Conservation (phyloP, 1,284 basidiomycete species). For the Austroboletus niveus region DNA sequence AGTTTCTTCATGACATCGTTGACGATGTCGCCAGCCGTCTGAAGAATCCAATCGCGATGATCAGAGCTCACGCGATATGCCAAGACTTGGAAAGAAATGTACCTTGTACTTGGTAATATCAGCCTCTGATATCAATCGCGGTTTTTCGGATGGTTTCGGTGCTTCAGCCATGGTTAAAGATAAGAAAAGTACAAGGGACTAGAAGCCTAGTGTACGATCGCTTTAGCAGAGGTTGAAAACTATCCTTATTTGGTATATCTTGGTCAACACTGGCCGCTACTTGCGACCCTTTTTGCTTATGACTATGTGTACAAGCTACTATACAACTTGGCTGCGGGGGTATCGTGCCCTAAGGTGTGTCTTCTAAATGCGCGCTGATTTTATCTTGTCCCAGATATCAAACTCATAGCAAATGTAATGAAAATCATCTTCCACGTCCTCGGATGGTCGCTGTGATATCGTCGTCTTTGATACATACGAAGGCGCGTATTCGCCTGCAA, state of each 20-base stretch:
- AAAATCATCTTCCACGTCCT: constrained; percentile 6
- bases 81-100: not conserved
- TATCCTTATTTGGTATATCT: constrained; percentile 28
- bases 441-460: constrained; percentile 1
- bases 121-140: constrained; percentile 57
- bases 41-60: constrained; percentile 7
- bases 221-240: constrained; percentile 2
- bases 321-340: constrained; percentile 24
- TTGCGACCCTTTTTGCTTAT: not conserved
- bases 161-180: constrained; percentile 52
- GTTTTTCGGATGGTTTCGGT: constrained; percentile 43
- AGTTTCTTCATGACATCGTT: constrained; percentile 86
- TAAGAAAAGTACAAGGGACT: constrained; percentile 7
- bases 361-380: constrained; percentile 19
- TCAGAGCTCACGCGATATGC: constrained; percentile 8
- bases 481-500: constrained; percentile 38
- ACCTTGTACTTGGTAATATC: constrained; percentile 86
- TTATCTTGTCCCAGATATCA: constrained; percentile 17
- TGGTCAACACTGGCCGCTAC: not conserved
- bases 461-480: constrained; percentile 39
- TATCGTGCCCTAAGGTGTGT: constrained; percentile 23
- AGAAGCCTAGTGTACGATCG: constrained; percentile 5
- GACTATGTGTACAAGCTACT: constrained; percentile 24
- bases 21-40: constrained; percentile 90
- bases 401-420: constrained; percentile 12